Evolutionary conservation across 1,284 basidiomycete species (phyloP).

Genomic region (Ceratobasidium sp.): DNA sequence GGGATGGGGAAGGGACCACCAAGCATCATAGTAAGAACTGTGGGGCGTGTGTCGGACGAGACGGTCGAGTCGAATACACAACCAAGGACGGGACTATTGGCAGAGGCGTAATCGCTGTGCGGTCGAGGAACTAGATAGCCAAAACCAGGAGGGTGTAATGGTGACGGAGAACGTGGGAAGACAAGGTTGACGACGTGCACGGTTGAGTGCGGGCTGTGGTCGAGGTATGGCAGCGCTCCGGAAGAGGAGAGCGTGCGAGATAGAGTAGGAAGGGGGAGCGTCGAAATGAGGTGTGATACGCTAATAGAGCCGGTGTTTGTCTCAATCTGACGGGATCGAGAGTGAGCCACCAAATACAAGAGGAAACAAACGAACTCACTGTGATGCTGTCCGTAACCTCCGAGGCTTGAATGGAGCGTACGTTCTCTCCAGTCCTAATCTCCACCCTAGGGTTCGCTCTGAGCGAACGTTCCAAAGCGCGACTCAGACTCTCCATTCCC

Average conservation of each 20-base stretch:
- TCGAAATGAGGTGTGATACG: conserved; percentile 72
- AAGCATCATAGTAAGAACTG: conserved; percentile 92
- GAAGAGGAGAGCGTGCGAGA: conserved; percentile 64
- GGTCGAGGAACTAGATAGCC: conserved; percentile 94
- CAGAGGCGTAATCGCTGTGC: conserved; percentile 61
- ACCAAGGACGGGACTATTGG: conserved; percentile 69
- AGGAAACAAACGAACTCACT: neutral
- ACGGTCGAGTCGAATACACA: conserved; percentile 88
- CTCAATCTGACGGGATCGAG: conserved; percentile 58
- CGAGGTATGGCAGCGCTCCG: conserved; percentile 63
- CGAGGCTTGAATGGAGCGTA: conserved; percentile 59
- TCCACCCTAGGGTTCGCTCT: conserved; percentile 68
- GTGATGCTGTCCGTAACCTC: conserved; percentile 47
- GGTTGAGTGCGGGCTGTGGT: conserved; percentile 71
- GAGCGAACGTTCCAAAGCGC: conserved; percentile 68
- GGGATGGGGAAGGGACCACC: conserved; percentile 74
- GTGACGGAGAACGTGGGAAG: conserved; percentile 66
- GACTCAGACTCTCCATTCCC: conserved; percentile 80
- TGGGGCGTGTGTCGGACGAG: conserved; percentile 69
- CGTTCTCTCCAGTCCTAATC: conserved; percentile 64
- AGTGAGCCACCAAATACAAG: neutral
- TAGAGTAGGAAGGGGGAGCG: conserved; percentile 80
- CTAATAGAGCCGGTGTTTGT: conserved; percentile 60
- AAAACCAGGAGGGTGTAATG: conserved; percentile 86
- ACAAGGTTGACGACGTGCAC: conserved; percentile 82